Percentiles rank a stretch among this genome's conserved stretches.
Evolutionary conservation across 495 filamentous ascomycete species (phyloP).

Genomic region (Hypoxylon cercidicola): DNA sequence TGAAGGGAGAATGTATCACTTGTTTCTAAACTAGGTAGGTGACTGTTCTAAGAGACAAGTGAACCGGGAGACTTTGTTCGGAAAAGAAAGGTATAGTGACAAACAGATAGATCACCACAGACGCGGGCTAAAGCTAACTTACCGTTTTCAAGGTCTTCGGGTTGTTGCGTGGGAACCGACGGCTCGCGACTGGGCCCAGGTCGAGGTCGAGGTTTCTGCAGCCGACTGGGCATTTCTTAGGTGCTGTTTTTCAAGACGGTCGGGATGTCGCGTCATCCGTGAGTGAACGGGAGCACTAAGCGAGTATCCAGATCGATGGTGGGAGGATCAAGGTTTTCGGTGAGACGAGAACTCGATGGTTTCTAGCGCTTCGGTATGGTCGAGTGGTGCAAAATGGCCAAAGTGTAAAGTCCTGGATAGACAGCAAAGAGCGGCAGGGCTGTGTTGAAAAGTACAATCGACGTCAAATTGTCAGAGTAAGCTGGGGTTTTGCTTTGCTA

Average conservation of each 20-base stretch:
- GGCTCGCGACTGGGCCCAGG: conserved; percentile 40
- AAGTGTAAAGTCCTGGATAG: not conserved
- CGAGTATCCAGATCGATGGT: not conserved
- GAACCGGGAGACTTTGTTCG: not conserved
- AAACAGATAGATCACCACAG: not conserved
- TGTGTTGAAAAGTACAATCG: conserved; percentile 23
- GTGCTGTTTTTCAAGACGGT: conserved; percentile 3
- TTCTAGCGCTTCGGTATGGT: conserved; percentile 12
- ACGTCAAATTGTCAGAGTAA: conserved; percentile 11
- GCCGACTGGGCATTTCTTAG: conserved; percentile 55
- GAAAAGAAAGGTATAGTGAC: not conserved
- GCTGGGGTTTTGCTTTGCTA: conserved; percentile 17
- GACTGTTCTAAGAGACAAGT: conserved; percentile 1
- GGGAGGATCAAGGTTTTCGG: not conserved
- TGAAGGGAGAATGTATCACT: conserved; percentile 11
- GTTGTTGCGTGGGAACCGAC: conserved; percentile 43
- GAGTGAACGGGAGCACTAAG: not conserved
- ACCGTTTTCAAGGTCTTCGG: conserved; percentile 46
- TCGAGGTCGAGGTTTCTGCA: conserved; percentile 49
- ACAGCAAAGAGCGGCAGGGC: not conserved
- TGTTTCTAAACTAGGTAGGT: not conserved
- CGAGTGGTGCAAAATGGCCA: conserved; percentile 1
- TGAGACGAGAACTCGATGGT: not conserved
- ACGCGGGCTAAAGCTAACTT: conserved; percentile 26
- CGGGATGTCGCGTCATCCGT: conserved; percentile 9